Percentiles rank a stretch among this genome's conserved stretches.
These are phyloP conservation scores for Trichophaea hybrida DNA, from an alignment of 2,329 filamentous ascomycete species.

Conservation along the genomic window DNA sequence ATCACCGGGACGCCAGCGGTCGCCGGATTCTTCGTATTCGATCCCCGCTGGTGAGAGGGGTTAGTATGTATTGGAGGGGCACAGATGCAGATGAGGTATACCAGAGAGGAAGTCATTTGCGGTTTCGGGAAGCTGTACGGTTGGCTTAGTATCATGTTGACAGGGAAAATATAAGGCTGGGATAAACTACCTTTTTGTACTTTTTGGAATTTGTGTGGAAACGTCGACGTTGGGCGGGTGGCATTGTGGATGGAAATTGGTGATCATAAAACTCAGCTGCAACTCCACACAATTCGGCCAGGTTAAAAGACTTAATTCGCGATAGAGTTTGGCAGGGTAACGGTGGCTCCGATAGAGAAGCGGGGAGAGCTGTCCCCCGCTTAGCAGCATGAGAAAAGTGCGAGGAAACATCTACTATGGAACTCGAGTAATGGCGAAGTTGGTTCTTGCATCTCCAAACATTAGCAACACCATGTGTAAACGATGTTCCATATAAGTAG, in stretches of 20 bases:
- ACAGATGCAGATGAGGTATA: background rate
- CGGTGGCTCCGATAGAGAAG: too few relatives aligned
- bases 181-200: background rate
- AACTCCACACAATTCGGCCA: too few relatives aligned
- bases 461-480: too few relatives aligned
- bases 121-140: conserved; percentile 14
- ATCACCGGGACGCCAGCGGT: conserved; percentile 26
- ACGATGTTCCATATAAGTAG: too few relatives aligned
- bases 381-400: too few relatives aligned
- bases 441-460: too few relatives aligned
- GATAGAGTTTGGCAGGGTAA: too few relatives aligned
- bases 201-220: conserved; percentile 3
- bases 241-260: background rate
- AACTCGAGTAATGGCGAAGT: too few relatives aligned
- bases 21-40: conserved; percentile 26
- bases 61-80: background rate
- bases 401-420: too few relatives aligned
- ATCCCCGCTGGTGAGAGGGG: conserved; percentile 18
- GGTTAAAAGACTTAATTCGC: too few relatives aligned
- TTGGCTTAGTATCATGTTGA: background rate
- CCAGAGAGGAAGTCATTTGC: conserved; percentile 19
- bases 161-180: background rate
- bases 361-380: too few relatives aligned
- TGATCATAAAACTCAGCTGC: too few relatives aligned
- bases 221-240: background rate